Evolutionary conservation across 2,329 filamentous ascomycete species (phyloP).

Genomic region (Colletotrichum sansevieriae): DNA sequence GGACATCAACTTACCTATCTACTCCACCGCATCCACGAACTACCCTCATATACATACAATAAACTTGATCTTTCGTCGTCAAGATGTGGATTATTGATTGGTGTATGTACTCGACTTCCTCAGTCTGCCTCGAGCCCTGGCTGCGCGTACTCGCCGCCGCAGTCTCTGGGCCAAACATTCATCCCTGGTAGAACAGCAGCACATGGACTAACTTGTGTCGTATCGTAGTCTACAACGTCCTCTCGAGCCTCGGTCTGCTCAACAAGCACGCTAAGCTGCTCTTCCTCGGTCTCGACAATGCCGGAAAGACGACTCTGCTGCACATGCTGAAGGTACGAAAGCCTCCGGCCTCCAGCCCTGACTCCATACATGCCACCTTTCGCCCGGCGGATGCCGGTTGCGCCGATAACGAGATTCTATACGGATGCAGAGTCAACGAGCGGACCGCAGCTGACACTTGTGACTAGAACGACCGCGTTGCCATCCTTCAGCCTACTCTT

Average conservation of each 20-base stretch:
- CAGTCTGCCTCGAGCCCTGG: conserved; percentile 21
- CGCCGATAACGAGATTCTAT: conserved; percentile 7
- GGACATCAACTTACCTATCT: conserved; percentile 32
- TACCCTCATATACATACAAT: conserved; percentile 30
- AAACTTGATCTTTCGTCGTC: conserved; percentile 44
- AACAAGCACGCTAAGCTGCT: conserved; percentile 98
- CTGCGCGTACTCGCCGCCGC: conserved; percentile 44
- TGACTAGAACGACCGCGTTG: conserved; percentile 87
- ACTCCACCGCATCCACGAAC: conserved; percentile 38
- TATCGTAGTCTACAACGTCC: conserved; percentile 81
- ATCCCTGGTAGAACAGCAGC: conserved; percentile 23
- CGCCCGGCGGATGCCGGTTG: conserved; percentile 11
- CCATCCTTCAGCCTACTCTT: conserved; percentile 89
- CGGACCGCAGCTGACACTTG: conserved; percentile 19
- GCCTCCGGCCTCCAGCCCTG: neutral
- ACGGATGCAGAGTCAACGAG: conserved; percentile 44
- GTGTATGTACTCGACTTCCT: conserved; percentile 73
- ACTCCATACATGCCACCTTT: neutral
- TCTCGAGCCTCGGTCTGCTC: conserved; percentile 86
- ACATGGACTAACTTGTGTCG: conserved; percentile 47
- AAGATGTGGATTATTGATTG: conserved; percentile 96
- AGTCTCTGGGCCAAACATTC: conserved; percentile 33
- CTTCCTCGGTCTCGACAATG: conserved; percentile 94
- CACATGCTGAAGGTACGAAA: conserved; percentile 91
- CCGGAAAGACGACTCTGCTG: conserved; percentile 92